Conservation (phyloP, 768 basidiomycete species). For the Rhizopogon vesiculosus region DNA sequence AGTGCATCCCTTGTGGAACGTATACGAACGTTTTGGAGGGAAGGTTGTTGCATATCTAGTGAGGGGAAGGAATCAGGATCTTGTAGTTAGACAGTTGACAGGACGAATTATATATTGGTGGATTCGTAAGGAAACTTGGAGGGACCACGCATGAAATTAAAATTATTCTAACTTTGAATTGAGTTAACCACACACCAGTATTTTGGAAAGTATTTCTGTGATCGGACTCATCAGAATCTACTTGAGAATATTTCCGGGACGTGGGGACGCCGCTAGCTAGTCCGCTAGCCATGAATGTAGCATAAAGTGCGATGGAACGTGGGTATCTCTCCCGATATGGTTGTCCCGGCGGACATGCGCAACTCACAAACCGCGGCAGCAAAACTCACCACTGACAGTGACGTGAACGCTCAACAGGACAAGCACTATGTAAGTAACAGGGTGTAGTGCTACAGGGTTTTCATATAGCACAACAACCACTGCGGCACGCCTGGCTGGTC, state of each 20-base stretch:
- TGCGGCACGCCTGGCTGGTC: too few species aligned
- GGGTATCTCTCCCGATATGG: conserved; percentile 1
- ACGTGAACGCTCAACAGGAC: too few species aligned
- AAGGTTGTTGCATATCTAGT: conserved; percentile 64
- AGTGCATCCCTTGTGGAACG: conserved; percentile 78
- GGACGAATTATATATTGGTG: conserved; percentile 37
- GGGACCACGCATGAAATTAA: conserved; percentile 12
- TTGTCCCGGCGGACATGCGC: conserved; percentile 3
- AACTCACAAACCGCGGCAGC: too few species aligned
- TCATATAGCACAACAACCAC: too few species aligned
- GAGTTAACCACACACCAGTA: conserved; percentile 34
- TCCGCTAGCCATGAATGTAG: neutral
- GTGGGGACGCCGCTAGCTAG: conserved; percentile 12
- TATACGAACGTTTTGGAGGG: conserved; percentile 70
- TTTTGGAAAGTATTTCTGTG: conserved; percentile 10
- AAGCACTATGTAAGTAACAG: too few species aligned
- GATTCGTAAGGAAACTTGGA: conserved; percentile 14
- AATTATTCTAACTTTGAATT: conserved; percentile 58
- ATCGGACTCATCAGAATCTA: conserved; percentile 17
- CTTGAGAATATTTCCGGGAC: conserved; percentile 11
- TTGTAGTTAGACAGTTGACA: conserved; percentile 1
- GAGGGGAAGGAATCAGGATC: conserved; percentile 26
- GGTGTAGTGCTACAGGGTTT: too few species aligned
- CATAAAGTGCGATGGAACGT: conserved; percentile 4
- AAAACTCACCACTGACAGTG: too few species aligned